Conservation (phyloP, 257 asterid genomes). For the Nicotiana tomentosiformis region DNA sequence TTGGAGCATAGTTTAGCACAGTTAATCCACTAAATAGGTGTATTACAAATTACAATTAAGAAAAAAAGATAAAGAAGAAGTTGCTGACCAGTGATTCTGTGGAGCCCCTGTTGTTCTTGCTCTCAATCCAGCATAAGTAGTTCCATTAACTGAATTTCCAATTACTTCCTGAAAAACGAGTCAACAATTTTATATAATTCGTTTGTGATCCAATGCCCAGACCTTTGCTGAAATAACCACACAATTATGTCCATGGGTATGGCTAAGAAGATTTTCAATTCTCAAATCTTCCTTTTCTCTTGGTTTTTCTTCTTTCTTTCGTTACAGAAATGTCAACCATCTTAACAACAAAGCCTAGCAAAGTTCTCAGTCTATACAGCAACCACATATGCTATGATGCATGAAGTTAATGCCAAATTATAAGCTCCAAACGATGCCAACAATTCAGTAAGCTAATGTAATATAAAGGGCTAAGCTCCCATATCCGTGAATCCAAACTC, state of each 20-base stretch:
- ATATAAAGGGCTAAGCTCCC: background rate
- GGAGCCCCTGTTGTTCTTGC: constrained; percentile 98
- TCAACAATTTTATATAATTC: background rate
- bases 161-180: constrained; percentile 53
- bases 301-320: background rate
- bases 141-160: constrained; percentile 91
- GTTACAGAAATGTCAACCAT: too few relatives aligned
- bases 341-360: too few relatives aligned
- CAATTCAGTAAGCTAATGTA: background rate
- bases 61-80: background rate
- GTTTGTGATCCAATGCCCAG: background rate
- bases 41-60: background rate
- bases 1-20: background rate
- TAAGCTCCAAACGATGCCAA: background rate
- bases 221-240: background rate
- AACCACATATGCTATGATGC: background rate
- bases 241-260: background rate
- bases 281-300: background rate
- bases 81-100: constrained; percentile 82
- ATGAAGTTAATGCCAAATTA: background rate
- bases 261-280: background rate
- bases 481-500: background rate
- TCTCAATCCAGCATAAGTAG: constrained; percentile 82
- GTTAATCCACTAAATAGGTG: background rate
- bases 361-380: background rate